Evolutionary conservation across 371 early-diverging fungal genomes (phyloP), one percentile per base, ranked within the genome.

Genomic region (Mucor lusitanicus): DNA sequence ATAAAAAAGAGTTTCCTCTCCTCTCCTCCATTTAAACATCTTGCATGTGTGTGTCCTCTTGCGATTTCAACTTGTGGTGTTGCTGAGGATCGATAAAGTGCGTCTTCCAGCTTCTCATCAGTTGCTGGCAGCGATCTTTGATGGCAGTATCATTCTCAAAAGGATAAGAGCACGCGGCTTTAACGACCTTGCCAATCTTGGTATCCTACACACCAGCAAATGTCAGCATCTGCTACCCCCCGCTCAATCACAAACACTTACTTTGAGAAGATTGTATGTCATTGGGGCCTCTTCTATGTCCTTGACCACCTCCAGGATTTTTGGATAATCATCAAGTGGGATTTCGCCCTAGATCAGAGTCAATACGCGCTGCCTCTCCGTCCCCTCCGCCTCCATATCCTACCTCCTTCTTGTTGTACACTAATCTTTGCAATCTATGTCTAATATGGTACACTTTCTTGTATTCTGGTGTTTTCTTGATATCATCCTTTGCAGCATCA

Each of bases 131-230:
- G 21, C 83, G 83, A 19, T 76, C 76, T 54, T 72, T 75, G 37
- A 83, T 74, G 3, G 21, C 32, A 21, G 55, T 53, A 17, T 81
- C 81, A 56, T 75, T 63, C 32, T 78, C 79, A 67, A 72, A 84
- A 19, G 67, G 68, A 61, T 81, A 79, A 15, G 64, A 60, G 37
- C 72, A 75, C 17, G 79, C 84, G 19, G 77, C 73, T 57, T 81
- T 84, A 25, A 84, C 77, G 9, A 84, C 84, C 59, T 80, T 78
- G 61, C 80, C 82, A 63, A 84, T 80, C 63, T 84, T 84, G 69
- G 84, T 84, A 65, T 81, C 82, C 84, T 44, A 59, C 21, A 53
- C 37, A 9, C 17, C 28, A n/a, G 25, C 35, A 19, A n/a, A 37
- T 25, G 37, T 35, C 3, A 64, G 23, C 33, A 30, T 46, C 12